These are phyloP conservation scores for Pseudoturritis turrita DNA, from an alignment of 345 rosid genomes.

Conservation along the genomic window DNA sequence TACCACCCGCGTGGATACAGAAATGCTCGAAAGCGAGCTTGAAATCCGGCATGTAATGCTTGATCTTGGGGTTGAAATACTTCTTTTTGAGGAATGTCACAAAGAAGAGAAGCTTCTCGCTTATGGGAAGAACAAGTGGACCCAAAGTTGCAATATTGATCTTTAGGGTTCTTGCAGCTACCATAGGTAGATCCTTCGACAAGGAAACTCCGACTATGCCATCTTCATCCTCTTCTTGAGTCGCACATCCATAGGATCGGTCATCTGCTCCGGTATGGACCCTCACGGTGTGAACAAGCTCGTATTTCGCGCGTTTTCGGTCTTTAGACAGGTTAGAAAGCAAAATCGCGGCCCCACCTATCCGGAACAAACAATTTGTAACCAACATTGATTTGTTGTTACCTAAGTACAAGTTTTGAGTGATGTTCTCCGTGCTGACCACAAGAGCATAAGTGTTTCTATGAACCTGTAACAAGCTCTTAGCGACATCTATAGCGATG, in stretches of 20 bases:
- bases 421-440: conserved; percentile 53
- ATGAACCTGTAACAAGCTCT: conserved; percentile 37
- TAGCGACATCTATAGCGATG: conserved; percentile 30
- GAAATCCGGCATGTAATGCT: conserved; percentile 43
- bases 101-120: conserved; percentile 50
- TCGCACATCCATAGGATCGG: conserved; percentile 42
- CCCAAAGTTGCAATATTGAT: conserved; percentile 61
- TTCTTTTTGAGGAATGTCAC: conserved; percentile 37
- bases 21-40: conserved; percentile 66
- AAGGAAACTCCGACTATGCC: conserved; percentile 42
- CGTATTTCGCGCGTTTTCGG: conserved; percentile 41
- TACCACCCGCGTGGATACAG: conserved; percentile 63
- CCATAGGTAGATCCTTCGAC: conserved; percentile 53
- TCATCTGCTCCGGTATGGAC: conserved; percentile 59
- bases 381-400: conserved; percentile 57
- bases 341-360: conserved; percentile 53
- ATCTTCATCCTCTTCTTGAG: conserved; percentile 50
- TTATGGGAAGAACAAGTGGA: conserved; percentile 58
- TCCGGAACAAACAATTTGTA: conserved; percentile 52
- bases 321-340: conserved; percentile 47
- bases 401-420: conserved; percentile 43
- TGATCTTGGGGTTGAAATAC: conserved; percentile 36
- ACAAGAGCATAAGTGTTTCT: conserved; percentile 53
- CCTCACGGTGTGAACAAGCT: conserved; percentile 51
- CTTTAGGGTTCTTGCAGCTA: conserved; percentile 65